Conservation (phyloP, 495 filamentous ascomycete genomes). For the Lentithecium fluviatile region DNA sequence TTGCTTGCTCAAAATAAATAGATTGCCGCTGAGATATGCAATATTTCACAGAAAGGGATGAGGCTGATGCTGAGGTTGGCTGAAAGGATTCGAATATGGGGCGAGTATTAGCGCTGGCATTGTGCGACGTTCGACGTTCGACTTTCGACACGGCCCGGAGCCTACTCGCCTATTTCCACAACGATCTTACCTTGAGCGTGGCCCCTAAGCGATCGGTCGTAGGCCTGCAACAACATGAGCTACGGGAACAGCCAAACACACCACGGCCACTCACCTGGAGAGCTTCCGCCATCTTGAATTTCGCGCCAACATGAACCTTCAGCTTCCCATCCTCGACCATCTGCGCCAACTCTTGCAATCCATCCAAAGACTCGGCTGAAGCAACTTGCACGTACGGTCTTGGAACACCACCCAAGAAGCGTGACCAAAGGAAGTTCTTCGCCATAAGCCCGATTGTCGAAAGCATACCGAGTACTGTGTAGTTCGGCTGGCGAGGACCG, state of each 20-base stretch:
- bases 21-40: too few relatives aligned
- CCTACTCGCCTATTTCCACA: slow-evolving; percentile 2
- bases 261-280: slow-evolving; percentile 1
- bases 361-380: slow-evolving; percentile 32
- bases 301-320: slow-evolving; percentile 37
- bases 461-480: slow-evolving; percentile 33
- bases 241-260: slow-evolving; percentile 1
- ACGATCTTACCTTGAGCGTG: slow-evolving; percentile 43
- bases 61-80: too few relatives aligned
- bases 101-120: too few relatives aligned
- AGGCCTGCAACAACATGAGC: slow-evolving; percentile 26
- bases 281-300: slow-evolving; percentile 39
- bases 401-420: slow-evolving; percentile 39
- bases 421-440: slow-evolving; percentile 41
- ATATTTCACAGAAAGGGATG: too few relatives aligned
- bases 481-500: slow-evolving; percentile 33
- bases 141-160: too few relatives aligned
- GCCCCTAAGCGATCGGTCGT: slow-evolving; percentile 35
- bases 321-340: slow-evolving; percentile 40
- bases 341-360: slow-evolving; percentile 37
- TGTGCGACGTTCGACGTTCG: too few relatives aligned
- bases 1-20: too few relatives aligned
- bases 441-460: slow-evolving; percentile 31
- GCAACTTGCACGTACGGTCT: slow-evolving; percentile 36
- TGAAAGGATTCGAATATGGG: too few relatives aligned